Evolutionary conservation across 106 monocot genomes (phyloP).

Genomic region (Amphibolis antarctica): DNA sequence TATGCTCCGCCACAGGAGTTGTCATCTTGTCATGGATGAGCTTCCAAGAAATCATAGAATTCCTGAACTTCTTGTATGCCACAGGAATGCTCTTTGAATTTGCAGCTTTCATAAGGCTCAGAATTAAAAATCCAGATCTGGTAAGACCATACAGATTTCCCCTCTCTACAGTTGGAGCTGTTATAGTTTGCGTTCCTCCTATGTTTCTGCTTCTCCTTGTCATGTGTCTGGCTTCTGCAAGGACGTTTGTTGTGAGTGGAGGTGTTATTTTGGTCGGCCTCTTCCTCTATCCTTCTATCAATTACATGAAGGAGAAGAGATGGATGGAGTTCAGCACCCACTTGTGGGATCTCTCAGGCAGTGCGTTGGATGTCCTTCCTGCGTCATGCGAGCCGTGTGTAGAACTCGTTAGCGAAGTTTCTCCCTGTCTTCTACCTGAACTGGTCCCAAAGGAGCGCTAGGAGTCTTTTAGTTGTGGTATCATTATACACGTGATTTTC

Average conservation of each 20-base stretch:
- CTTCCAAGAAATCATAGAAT: constrained; percentile 82
- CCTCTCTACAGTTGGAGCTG: constrained; percentile 29
- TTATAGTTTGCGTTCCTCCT: constrained; percentile 49
- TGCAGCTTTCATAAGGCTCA: constrained; percentile 71
- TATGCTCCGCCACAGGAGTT: constrained; percentile 71
- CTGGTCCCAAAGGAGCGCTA: neutral
- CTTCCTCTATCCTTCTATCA: constrained; percentile 42
- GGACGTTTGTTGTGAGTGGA: constrained; percentile 51
- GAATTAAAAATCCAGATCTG: constrained; percentile 60
- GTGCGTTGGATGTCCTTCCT: constrained; percentile 2
- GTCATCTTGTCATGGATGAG: constrained; percentile 78
- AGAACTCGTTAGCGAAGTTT: constrained; percentile 32
- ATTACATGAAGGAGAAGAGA: constrained; percentile 27
- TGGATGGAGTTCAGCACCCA: constrained; percentile 34
- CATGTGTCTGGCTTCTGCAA: constrained; percentile 66
- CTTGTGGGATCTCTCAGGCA: constrained; percentile 1
- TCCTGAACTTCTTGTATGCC: constrained; percentile 78
- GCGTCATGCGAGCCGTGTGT: neutral
- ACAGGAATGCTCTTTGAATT: constrained; percentile 80
- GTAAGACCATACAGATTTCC: constrained; percentile 68
- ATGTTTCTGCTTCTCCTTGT: constrained; percentile 47
- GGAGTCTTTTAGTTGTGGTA: neutral
- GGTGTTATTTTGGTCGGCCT: constrained; percentile 39
- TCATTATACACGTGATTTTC: neutral
- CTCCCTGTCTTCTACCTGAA: constrained; percentile 25